Evolutionary conservation across 2,329 filamentous ascomycete genomes (phyloP).

Genomic region (Xylariomycetidae sp.): DNA sequence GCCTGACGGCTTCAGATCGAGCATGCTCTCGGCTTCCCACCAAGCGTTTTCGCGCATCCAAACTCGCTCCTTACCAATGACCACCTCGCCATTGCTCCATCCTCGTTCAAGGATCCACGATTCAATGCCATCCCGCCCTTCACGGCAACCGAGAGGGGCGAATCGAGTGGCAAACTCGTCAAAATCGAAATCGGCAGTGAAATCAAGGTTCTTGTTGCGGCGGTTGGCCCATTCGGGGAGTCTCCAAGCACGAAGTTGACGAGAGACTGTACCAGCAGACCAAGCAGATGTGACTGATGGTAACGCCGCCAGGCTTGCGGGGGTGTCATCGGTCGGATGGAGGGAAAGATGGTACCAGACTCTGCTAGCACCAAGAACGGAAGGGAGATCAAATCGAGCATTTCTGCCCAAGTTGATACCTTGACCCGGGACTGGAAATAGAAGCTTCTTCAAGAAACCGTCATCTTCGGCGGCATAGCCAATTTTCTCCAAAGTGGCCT

Average conservation of each 20-base stretch:
- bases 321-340: slow-evolving; percentile 85
- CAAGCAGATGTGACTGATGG: slow-evolving; percentile 74
- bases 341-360: slow-evolving; percentile 93
- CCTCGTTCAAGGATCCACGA: slow-evolving; percentile 91
- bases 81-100: slow-evolving; percentile 97
- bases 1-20: slow-evolving; percentile 71
- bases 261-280: slow-evolving; percentile 89
- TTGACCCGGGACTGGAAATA: slow-evolving; percentile 73
- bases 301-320: slow-evolving; percentile 67
- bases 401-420: slow-evolving; percentile 76
- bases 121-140: slow-evolving; percentile 88
- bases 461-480: slow-evolving; percentile 77
- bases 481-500: slow-evolving; percentile 80
- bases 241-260: slow-evolving; percentile 89
- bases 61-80: slow-evolving; percentile 83
- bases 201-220: slow-evolving; percentile 85
- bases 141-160: slow-evolving; percentile 74
- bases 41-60: slow-evolving; percentile 94
- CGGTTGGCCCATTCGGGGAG: slow-evolving; percentile 96
- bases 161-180: slow-evolving; percentile 90
- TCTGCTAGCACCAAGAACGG: slow-evolving; percentile 74
- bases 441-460: slow-evolving; percentile 73
- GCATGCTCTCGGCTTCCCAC: slow-evolving; percentile 97
- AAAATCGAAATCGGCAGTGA: slow-evolving; percentile 92
- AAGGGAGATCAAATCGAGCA: slow-evolving; percentile 73